Evolutionary conservation across 129 eudicot genomes (phyloP).

Genomic region (Pulicaria dysenterica): DNA sequence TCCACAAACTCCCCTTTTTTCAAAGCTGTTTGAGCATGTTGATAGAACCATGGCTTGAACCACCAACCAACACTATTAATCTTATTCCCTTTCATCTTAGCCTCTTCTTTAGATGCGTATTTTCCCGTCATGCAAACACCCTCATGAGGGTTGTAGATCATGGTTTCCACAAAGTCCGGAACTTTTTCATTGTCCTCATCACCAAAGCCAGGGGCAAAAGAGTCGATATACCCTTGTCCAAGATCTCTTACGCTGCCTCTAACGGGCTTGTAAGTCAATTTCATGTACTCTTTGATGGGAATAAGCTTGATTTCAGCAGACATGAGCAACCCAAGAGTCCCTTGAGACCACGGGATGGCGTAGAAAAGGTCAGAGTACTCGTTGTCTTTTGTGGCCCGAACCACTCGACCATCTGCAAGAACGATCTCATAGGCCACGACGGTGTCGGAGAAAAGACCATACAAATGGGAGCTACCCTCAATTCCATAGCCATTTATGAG

Average conservation of each 20-base stretch:
- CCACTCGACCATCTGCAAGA: constrained; percentile 76
- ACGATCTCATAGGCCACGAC: constrained; percentile 95
- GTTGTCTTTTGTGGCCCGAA: constrained; percentile 92
- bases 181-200: constrained; percentile 80
- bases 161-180: constrained; percentile 89
- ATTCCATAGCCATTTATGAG: constrained; percentile 95
- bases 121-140: constrained; percentile 70
- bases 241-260: constrained; percentile 73
- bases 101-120: constrained; percentile 31
- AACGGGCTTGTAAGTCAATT: constrained; percentile 79
- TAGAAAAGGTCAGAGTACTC: constrained; percentile 92
- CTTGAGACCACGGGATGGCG: constrained; percentile 99
- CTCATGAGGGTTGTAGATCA: constrained; percentile 82
- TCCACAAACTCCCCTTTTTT: constrained; percentile 91
- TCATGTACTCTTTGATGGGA: constrained; percentile 93
- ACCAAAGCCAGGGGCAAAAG: constrained; percentile 81
- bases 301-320: constrained; percentile 96
- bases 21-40: constrained; percentile 80
- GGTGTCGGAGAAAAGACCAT: constrained; percentile 97
- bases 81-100: constrained; percentile 66
- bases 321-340: constrained; percentile 89
- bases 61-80: constrained; percentile 87
- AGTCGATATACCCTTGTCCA: constrained; percentile 86
- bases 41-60: constrained; percentile 96
- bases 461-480: constrained; percentile 96